Evolutionary conservation across 2,329 filamentous ascomycete genomes (phyloP), one percentile per base, ranked within the genome.

Genomic region (Mycosphaerelloides madeirae): DNA sequence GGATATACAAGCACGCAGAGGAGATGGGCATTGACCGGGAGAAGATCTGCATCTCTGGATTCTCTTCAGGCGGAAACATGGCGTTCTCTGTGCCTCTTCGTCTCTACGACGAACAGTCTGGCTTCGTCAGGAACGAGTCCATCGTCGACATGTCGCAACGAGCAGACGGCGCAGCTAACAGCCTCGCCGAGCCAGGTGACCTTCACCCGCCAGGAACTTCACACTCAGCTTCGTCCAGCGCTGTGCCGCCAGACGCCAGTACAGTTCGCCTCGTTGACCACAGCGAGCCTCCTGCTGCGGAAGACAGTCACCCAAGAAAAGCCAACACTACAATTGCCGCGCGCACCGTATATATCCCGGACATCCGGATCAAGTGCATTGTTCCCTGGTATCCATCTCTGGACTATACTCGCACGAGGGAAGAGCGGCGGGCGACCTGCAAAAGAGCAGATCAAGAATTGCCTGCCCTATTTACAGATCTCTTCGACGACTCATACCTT

Each of bases 21-120:
- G 75, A 80, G 40, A 62, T 83, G 25, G 71, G 74, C 29, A 67
- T 84, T 31, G 78, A 83, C 56, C 62, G 73, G 2, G 71, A 74
- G 22, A 76, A 77, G 41, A 74, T 83, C 38, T 75, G 74, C 1
- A 64, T 83, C 4, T 78, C 74, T 19, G 80, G 80, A 16, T 84
- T 84, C 65, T 81, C 77, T 1, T 79, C 78, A 1, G 80, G 80
- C 3, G 80, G 73, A 15, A 83, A 83, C 59, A 73, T 83, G 64
- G 73, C 73, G 31, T 77, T 83, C 50, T 78, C 79, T 0, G 79
- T 83, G 1, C 78, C 80, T 0, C 62, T 83, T 22, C 74, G 78
- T 13, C 63, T 83, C 2, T 73, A 75, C 41, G 73, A 75, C 46
- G 70, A 74, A 48, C 56, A 70, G 38, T 56, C 59, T 29, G 58